phyloP scores from a whole-genome alignment of 2,329 filamentous ascomycete species.

The Neofusicoccum sp. region DNA sequence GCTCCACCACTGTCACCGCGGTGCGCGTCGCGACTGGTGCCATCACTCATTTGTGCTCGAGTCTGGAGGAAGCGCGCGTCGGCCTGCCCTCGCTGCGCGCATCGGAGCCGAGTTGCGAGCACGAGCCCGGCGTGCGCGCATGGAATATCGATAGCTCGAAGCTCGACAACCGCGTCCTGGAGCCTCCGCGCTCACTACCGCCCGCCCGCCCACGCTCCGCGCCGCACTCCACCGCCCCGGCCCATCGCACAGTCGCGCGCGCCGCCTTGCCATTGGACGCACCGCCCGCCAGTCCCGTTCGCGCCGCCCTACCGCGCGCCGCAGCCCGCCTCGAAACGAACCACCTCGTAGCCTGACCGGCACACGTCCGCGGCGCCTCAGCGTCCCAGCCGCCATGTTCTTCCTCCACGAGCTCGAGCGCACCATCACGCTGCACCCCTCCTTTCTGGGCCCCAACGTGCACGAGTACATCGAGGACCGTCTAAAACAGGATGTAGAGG shows the following conservation, averaged over 20 bases:
- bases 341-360: background rate
- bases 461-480: constrained; percentile 87
- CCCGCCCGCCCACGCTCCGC: background rate
- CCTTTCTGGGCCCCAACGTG: constrained; percentile 94
- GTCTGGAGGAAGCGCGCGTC: background rate
- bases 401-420: constrained; percentile 98
- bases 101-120: background rate
- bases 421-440: constrained; percentile 91
- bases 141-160: background rate
- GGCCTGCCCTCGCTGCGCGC: background rate
- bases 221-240: background rate
- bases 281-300: background rate
- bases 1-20: background rate
- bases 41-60: background rate
- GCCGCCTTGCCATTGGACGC: background rate
- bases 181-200: background rate
- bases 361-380: constrained; percentile 2
- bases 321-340: background rate
- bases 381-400: constrained; percentile 69
- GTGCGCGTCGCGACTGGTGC: background rate
- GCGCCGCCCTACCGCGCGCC: background rate
- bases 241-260: background rate
- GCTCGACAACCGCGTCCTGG: constrained; percentile 5
- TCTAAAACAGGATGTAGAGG: constrained; percentile 90
- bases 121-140: constrained; percentile 10